Percentiles rank a stretch among this genome's conserved stretches.
Conservation (phyloP, 2,329 filamentous ascomycete species). For the Hymenoscyphus infarciens region DNA sequence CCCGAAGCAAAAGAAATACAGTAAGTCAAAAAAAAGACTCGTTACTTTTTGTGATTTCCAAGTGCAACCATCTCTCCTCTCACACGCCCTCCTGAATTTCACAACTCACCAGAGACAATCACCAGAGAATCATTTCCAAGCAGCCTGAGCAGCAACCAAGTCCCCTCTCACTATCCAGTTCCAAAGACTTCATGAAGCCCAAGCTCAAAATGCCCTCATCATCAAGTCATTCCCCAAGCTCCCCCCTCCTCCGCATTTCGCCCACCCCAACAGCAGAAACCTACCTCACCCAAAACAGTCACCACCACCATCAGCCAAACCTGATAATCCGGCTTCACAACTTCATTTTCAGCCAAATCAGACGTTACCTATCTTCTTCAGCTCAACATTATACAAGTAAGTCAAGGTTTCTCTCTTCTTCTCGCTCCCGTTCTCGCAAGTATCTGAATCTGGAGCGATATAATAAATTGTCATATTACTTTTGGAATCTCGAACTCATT, state of each 20-base stretch:
- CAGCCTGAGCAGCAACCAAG: background rate
- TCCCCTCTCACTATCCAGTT: background rate
- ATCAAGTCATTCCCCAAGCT: background rate
- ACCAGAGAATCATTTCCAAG: background rate
- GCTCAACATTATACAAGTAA: constrained; percentile 5
- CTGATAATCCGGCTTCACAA: background rate
- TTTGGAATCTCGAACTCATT: no score
- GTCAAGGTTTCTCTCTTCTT: background rate
- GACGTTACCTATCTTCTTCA: constrained; percentile 4
- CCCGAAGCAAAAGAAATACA: no score
- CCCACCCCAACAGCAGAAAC: constrained; percentile 18
- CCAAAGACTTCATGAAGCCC: background rate
- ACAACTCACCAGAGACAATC: no score
- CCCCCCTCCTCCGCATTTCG: constrained; percentile 6
- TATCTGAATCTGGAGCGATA: background rate
- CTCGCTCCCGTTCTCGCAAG: background rate
- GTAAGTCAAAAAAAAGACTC: no score
- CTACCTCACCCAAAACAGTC: constrained; percentile 42
- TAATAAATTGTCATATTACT: no score
- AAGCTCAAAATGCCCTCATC: background rate
- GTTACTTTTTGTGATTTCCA: no score
- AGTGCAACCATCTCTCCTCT: no score
- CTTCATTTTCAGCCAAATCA: background rate
- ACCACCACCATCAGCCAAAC: constrained; percentile 40
- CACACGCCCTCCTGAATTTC: no score